phyloP scores from a whole-genome alignment of 352 stramenopile species.

The Phytophthora tubulina region DNA sequence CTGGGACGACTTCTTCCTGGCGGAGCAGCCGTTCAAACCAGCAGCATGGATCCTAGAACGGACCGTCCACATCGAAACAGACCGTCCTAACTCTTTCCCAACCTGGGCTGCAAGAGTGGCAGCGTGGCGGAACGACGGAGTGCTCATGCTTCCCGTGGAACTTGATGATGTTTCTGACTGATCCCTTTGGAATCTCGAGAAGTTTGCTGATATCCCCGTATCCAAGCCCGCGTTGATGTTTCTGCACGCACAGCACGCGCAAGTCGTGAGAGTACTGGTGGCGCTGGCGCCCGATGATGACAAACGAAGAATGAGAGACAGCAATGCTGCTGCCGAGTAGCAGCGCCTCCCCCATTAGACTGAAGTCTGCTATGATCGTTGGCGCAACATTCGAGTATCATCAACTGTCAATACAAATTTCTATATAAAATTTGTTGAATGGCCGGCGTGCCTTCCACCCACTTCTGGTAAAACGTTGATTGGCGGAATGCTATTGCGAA shows the following conservation, averaged over 20 bases:
- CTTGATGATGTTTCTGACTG: conserved; percentile 10
- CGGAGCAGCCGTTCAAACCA: conserved; percentile 1
- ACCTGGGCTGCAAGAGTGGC: neutral
- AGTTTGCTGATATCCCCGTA: neutral
- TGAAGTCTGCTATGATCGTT: too few species aligned
- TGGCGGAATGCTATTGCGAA: too few species aligned
- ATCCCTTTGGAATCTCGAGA: neutral
- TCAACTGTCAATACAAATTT: too few species aligned
- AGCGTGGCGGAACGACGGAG: neutral
- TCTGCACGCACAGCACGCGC: neutral
- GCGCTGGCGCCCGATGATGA: too few species aligned
- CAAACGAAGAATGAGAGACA: too few species aligned
- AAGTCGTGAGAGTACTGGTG: neutral
- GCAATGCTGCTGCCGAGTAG: too few species aligned
- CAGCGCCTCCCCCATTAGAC: too few species aligned
- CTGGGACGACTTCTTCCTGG: neutral
- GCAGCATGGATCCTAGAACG: neutral
- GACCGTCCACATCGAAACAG: neutral
- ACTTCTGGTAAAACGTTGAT: too few species aligned
- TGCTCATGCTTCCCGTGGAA: neutral
- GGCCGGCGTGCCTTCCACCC: too few species aligned
- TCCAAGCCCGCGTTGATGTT: neutral
- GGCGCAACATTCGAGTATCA: too few species aligned
- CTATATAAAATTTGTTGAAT: too few species aligned
- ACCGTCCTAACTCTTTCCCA: neutral